These are phyloP conservation scores for Macrophomina phaseolina DNA, from an alignment of 2,329 filamentous ascomycete genomes.

Conservation along the genomic window DNA sequence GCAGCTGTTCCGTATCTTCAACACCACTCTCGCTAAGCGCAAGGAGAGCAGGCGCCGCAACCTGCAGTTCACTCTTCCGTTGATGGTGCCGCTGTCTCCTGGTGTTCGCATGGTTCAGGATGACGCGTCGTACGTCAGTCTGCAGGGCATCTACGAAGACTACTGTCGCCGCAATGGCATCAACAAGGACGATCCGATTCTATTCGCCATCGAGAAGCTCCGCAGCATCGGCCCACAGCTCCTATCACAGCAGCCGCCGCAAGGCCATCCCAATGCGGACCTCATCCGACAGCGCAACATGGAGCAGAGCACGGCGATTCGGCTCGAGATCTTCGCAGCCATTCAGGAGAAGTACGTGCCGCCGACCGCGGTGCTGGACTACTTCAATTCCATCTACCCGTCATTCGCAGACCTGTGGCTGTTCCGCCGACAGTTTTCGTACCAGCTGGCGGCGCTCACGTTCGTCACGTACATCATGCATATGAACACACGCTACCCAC, in stretches of 20 bases:
- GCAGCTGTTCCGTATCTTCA: conserved; percentile 97
- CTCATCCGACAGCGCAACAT: conserved; percentile 61
- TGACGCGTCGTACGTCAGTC: conserved; percentile 88
- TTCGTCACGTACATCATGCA: conserved; percentile 99
- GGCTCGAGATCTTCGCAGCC: conserved; percentile 89
- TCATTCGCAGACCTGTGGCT: conserved; percentile 96
- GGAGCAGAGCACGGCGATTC: conserved; percentile 74
- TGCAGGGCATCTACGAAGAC: conserved; percentile 96
- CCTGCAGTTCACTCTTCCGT: conserved; percentile 91
- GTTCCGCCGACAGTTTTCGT: conserved; percentile 95
- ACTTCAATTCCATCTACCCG: conserved; percentile 87
- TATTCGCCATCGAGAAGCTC: conserved; percentile 95
- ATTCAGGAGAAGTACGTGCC: conserved; percentile 95
- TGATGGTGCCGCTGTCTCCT: conserved; percentile 94
- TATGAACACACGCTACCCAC: conserved; percentile 94
- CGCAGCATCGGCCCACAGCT: conserved; percentile 62
- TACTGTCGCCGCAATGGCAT: conserved; percentile 86
- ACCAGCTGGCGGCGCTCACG: conserved; percentile 91
- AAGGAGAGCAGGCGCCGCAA: conserved; percentile 95
- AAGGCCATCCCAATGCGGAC: conserved; percentile 25
- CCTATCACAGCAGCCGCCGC: conserved; percentile 35
- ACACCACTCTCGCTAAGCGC: conserved; percentile 86
- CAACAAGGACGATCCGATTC: conserved; percentile 91
- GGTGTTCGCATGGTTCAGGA: conserved; percentile 96
- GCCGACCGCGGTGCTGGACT: conserved; percentile 79